Percentiles rank a stretch among this genome's conserved stretches.
Evolutionary conservation across 108 stramenopile genomes (phyloP).

Genomic region (Discostella pseudostelligera): DNA sequence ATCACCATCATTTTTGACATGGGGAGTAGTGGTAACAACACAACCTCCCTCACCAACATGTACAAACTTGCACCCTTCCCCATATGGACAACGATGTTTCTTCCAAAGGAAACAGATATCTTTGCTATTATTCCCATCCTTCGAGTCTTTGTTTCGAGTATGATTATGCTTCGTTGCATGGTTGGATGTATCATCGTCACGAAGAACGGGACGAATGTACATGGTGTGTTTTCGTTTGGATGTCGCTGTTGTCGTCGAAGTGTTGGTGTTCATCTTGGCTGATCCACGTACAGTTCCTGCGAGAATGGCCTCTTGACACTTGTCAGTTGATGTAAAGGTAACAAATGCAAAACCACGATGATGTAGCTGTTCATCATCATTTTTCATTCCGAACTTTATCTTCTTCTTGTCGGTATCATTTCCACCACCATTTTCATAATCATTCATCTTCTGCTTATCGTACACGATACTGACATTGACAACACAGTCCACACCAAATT

Average conservation of each 20-base stretch:
- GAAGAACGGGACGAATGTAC: conserved; percentile 56
- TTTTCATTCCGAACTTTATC: conserved; percentile 9
- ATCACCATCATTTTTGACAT: background rate
- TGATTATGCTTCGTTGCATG: too few species aligned
- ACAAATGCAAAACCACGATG: conserved; percentile 83
- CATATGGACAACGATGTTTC: conserved; percentile 69
- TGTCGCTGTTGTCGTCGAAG: too few species aligned
- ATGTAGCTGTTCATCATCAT: background rate
- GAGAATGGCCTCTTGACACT: conserved; percentile 41
- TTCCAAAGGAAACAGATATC: conserved; percentile 68
- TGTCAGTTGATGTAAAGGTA: conserved; percentile 36
- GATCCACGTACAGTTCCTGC: conserved; percentile 57
- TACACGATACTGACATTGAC: conserved; percentile 51
- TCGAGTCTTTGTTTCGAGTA: too few species aligned
- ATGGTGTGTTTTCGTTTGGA: conserved; percentile 60
- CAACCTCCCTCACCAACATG: conserved; percentile 74
- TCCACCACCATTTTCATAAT: conserved; percentile 6
- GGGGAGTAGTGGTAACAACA: background rate
- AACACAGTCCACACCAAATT: conserved; percentile 46
- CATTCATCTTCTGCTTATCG: conserved; percentile 17
- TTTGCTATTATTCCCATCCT: conserved; percentile 8
- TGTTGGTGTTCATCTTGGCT: conserved; percentile 44
- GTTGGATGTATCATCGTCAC: too few species aligned
- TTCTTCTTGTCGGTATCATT: too few species aligned
- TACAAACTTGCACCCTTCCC: conserved; percentile 67